Evolutionary conservation across 305 asterid genomes (phyloP).

Genomic region (Solanum hybrid): DNA sequence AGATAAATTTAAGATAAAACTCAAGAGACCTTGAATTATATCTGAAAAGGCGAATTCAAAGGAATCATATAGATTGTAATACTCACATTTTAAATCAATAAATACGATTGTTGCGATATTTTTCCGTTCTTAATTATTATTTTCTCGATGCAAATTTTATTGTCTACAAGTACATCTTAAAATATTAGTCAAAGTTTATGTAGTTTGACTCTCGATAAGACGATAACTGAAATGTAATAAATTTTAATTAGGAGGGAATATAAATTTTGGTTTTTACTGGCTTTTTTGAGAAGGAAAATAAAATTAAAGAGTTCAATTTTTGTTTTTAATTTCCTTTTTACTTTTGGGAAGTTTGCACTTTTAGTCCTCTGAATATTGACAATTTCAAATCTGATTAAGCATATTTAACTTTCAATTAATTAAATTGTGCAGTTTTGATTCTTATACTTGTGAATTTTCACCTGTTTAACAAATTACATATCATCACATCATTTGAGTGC

Average conservation of each 20-base stretch:
- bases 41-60: background rate
- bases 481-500: background rate
- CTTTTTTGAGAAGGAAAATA: background rate
- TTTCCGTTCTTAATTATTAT: background rate
- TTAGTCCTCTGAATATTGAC: background rate
- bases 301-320: too few species aligned
- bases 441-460: background rate
- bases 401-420: background rate
- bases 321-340: background rate
- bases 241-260: background rate
- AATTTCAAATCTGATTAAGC: background rate
- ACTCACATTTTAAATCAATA: background rate
- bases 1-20: too few species aligned
- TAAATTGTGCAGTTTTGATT: background rate
- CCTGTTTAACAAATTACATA: background rate
- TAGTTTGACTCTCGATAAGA: background rate
- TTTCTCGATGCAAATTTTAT: background rate
- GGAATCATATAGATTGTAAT: background rate
- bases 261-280: background rate
- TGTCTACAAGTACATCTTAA: background rate
- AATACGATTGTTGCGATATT: background rate
- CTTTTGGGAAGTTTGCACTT: background rate
- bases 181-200: background rate
- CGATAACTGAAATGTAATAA: background rate
- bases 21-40: background rate